Conservation (phyloP, 176 grass and related monocot species). For the Carex kokanica region DNA sequence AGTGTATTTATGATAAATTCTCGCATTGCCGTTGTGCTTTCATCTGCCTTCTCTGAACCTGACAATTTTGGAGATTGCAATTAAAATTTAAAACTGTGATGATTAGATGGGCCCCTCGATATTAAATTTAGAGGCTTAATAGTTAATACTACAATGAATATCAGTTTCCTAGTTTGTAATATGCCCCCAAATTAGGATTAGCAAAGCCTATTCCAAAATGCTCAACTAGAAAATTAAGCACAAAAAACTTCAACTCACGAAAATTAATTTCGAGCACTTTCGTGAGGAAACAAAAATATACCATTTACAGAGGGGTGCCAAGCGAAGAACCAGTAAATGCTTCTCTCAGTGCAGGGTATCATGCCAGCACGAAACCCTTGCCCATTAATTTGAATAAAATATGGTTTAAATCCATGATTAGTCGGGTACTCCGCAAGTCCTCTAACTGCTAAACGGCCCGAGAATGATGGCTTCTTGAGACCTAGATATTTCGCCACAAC, state of each 20-base stretch:
- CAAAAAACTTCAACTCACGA: background rate
- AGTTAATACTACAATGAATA: background rate
- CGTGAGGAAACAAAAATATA: background rate
- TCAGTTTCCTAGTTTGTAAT: background rate
- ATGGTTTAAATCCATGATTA: constrained; percentile 46
- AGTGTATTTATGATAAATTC: constrained; percentile 39
- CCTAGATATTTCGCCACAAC: constrained; percentile 56
- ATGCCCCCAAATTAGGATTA: too few species aligned
- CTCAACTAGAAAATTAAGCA: background rate
- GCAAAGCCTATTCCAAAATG: background rate
- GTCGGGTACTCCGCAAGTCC: constrained; percentile 45
- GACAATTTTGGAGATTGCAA: constrained; percentile 6
- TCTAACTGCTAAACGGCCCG: constrained; percentile 38
- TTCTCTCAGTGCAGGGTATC: constrained; percentile 34
- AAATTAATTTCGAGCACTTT: background rate
- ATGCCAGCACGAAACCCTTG: constrained; percentile 44
- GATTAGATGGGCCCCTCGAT: background rate
- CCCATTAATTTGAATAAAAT: constrained; percentile 40
- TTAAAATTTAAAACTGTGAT: background rate
- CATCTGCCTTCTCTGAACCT: constrained; percentile 23
- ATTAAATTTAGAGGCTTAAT: background rate
- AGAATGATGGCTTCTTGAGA: constrained; percentile 36
- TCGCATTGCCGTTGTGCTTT: constrained; percentile 37
- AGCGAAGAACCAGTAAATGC: constrained; percentile 72
- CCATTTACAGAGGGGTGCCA: constrained; percentile 40